Evolutionary conservation across 257 asterid genomes (phyloP), one percentile per base, ranked within the genome.

Genomic region (Cinchona pubescens): DNA sequence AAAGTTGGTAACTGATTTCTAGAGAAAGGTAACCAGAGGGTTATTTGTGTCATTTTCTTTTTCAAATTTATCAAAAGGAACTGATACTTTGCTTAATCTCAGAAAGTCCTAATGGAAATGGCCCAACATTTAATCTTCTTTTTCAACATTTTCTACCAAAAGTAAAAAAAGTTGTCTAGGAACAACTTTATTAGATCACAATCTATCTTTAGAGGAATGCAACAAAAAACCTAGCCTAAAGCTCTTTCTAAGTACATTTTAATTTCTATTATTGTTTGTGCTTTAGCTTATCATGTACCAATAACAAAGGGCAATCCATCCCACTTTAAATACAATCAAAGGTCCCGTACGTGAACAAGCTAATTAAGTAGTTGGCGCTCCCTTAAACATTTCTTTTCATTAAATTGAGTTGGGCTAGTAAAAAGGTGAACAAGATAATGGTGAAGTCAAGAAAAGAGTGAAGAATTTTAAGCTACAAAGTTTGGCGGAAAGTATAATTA

Each of bases 231-330:
- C 80, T 42, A 53, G 69, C 51, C 66, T 76, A 82, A 82, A 70
- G 72, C 43, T 49, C 29, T 64, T 15, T 35, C 49, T 71, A 84
- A 84, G 86, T 82, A 83, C 79, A 81, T 53, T 74, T 74, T 78
- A 67, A 83, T 83, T 76, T 64, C 62, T 78, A 77, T 89, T 78
- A 91, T 83, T 84, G 87, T 88, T 87, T 83, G 92, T 88, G 90
- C 90, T 75, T 77, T 69, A 77, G 23, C 55, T 80, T 76, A 83
- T 79, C 83, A 83, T 73, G 74, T 75, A 74, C 66, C 81, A 82
- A 81, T 79, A 79, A 78, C 74, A 25, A 65, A 80, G 86, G 74
- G 73, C 13, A 25, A 69, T 37, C 67, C 13, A 69, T 42, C 67
- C 21, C 85, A 21, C 83, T 82, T 82, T 82, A n/a, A n/a, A n/a